Evolutionary conservation across 1,139 yeast species (phyloP).

Genomic region (Meyerozyma carpophila): DNA sequence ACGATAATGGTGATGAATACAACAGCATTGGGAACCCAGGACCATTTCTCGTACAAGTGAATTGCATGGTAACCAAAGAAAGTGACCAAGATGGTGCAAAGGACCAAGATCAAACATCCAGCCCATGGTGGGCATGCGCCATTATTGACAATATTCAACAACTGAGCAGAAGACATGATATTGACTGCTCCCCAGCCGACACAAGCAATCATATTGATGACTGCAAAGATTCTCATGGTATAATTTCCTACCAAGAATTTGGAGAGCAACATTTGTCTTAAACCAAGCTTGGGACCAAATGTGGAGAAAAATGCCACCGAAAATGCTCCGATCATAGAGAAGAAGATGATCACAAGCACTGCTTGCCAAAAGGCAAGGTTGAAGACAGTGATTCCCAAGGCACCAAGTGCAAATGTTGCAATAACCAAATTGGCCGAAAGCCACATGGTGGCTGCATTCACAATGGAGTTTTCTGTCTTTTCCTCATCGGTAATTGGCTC

Average conservation of each 20-base stretch:
- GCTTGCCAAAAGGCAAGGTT: slow-evolving; percentile 12
- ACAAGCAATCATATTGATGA: slow-evolving; percentile 14
- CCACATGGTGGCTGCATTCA: slow-evolving; percentile 15
- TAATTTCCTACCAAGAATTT: slow-evolving; percentile 12
- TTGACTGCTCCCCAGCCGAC: slow-evolving; percentile 17
- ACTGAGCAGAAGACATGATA: slow-evolving; percentile 15
- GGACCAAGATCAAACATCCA: slow-evolving; percentile 13
- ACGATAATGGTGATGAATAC: slow-evolving; percentile 11
- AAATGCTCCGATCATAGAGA: slow-evolving; percentile 11
- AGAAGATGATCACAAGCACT: slow-evolving; percentile 10
- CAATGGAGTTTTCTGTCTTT: slow-evolving; percentile 10
- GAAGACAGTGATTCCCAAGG: slow-evolving; percentile 12
- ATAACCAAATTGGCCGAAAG: slow-evolving; percentile 15
- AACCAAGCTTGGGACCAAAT: slow-evolving; percentile 13
- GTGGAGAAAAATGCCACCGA: slow-evolving; percentile 14
- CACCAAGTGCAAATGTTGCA: slow-evolving; percentile 13
- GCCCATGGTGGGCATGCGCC: slow-evolving; percentile 15
- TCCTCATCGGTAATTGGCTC: slow-evolving; percentile 13
- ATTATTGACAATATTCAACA: slow-evolving; percentile 12
- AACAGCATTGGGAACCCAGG: slow-evolving; percentile 13
- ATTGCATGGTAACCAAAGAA: slow-evolving; percentile 14
- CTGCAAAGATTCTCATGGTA: slow-evolving; percentile 12
- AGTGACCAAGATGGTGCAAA: slow-evolving; percentile 12
- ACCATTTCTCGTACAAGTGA: slow-evolving; percentile 14
- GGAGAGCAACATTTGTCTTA: slow-evolving; percentile 13